A percentile compares a stretch with the other conserved stretches of the same genome.
phyloP scores from a whole-genome alignment of 139 green algal species.

The Pedinophyceae sp. region DNA sequence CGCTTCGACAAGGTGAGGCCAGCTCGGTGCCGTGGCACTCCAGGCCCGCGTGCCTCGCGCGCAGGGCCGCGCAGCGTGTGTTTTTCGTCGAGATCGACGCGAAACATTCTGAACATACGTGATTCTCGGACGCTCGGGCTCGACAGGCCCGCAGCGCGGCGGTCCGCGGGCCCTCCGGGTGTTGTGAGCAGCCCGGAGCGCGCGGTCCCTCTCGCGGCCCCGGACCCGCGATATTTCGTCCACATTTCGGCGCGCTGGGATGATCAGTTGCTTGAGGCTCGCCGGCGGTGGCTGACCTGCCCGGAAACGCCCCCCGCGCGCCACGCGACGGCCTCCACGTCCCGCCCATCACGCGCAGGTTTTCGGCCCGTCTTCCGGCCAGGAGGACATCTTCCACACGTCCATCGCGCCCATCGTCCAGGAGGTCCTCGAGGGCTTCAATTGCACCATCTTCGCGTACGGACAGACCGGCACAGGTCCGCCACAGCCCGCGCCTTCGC shows the following conservation, averaged over 20 bases:
- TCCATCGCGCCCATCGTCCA: slow-evolving; percentile 79
- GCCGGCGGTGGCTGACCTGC: too few relatives aligned
- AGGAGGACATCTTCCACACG: slow-evolving; percentile 72
- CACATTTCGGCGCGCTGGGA: too few relatives aligned
- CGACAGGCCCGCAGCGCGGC: too few relatives aligned
- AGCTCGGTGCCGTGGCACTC: too few relatives aligned
- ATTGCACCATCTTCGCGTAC: slow-evolving; percentile 84
- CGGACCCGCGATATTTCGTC: too few relatives aligned
- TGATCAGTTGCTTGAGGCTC: too few relatives aligned
- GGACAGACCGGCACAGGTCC: slow-evolving; percentile 79
- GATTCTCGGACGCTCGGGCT: background rate
- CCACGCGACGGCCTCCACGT: too few relatives aligned
- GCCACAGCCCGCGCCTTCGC: too few relatives aligned
- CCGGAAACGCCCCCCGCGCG: too few relatives aligned
- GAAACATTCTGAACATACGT: too few relatives aligned
- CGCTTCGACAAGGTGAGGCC: slow-evolving; percentile 85
- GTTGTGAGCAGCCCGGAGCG: background rate
- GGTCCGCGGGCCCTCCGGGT: background rate
- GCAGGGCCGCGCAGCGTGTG: background rate
- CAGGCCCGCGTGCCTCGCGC: background rate
- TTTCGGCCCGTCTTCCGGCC: slow-evolving; percentile 62
- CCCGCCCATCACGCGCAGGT: slow-evolving; percentile 26
- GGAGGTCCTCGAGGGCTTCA: slow-evolving; percentile 86
- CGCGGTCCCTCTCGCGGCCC: background rate
- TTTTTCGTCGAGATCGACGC: too few relatives aligned